These are phyloP conservation scores for Apiotrichum sp. DNA, from an alignment of 1,284 basidiomycete species.

Conservation along the genomic window DNA sequence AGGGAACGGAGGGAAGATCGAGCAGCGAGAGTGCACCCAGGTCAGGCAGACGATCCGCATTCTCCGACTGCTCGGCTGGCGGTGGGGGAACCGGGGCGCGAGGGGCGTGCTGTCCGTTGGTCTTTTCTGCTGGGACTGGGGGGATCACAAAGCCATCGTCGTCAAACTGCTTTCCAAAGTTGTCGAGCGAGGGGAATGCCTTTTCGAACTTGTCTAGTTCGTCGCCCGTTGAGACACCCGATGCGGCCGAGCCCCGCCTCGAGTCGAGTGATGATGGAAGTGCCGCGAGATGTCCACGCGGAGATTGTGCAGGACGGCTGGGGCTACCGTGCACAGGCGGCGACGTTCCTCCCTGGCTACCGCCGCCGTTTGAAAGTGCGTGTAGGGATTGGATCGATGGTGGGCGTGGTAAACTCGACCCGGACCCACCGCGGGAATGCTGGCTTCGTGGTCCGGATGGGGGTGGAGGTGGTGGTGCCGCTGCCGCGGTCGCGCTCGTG, in stretches of 20 bases:
- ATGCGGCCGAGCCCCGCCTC: not conserved
- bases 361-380: too few species aligned
- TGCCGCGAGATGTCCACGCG: not conserved
- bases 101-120: not conserved
- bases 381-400: not conserved
- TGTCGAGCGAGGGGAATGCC: conserved; percentile 41
- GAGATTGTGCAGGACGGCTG: not conserved
- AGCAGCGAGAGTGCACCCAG: conserved; percentile 4
- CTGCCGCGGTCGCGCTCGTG: not conserved
- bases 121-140: not conserved
- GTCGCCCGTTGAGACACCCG: not conserved
- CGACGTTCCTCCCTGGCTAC: not conserved
- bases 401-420: not conserved
- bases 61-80: too few species aligned
- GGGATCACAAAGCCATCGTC: conserved; percentile 12
- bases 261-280: not conserved
- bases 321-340: too few species aligned
- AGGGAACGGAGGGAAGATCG: conserved; percentile 14
- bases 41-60: too few species aligned
- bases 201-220: conserved; percentile 29
- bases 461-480: not conserved
- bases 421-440: not conserved
- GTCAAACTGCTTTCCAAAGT: conserved; percentile 41
- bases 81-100: too few species aligned
- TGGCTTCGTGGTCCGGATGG: not conserved